Evolutionary conservation across 1,139 yeast genomes (phyloP), one percentile per base, ranked within the genome.

Genomic region (Yamadazyma jaroonii): DNA sequence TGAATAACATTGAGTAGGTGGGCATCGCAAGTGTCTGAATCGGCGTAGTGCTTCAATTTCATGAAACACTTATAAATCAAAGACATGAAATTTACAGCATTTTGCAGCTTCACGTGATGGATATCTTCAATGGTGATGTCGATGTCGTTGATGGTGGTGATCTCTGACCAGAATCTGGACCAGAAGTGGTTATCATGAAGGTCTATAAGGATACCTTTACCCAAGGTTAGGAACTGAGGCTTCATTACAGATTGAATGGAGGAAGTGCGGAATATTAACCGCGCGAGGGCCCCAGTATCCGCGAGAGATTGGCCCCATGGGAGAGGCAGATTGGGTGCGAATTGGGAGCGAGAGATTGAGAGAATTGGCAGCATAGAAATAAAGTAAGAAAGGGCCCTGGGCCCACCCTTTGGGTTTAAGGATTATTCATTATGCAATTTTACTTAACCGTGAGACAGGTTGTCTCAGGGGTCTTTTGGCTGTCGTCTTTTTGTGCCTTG

Each of bases 1-100:
- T 96, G 70, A n/a, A 83, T 13, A 49, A 89, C 81, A 45, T 81
- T 84, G 31, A 85, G 59, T 11, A 77, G 43, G 25, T 42, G 43
- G 2, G 29, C 23, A 13, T 34, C 28, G 41, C 25, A 38, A 20
- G 41, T 29, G 11, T 26, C 29, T 15, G 9, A 34, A 3, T 38
- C 36, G 15, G 32, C 31, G 8, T 36, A 17, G 6, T 28, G 14
- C 41, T 35, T 40, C 68, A 61, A 41, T 64, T 62, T 31, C 46
- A 48, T 14, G 61, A 57, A 42, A 1, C 79, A 50, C 2, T 69
- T 60, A 32, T 74, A 56, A 3, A 88, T 48, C 32, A 88, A 64
- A 29, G 72, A 71, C 34, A 72, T 65, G 51, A 78, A 79, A 59
- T 80, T 85, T 26, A 71, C 62, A 9, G 57, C 53, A 54, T 85